Percentiles rank a stretch among this genome's conserved stretches.
Evolutionary conservation across 495 filamentous ascomycete species (phyloP).

Genomic region (Xylaria intraflava): DNA sequence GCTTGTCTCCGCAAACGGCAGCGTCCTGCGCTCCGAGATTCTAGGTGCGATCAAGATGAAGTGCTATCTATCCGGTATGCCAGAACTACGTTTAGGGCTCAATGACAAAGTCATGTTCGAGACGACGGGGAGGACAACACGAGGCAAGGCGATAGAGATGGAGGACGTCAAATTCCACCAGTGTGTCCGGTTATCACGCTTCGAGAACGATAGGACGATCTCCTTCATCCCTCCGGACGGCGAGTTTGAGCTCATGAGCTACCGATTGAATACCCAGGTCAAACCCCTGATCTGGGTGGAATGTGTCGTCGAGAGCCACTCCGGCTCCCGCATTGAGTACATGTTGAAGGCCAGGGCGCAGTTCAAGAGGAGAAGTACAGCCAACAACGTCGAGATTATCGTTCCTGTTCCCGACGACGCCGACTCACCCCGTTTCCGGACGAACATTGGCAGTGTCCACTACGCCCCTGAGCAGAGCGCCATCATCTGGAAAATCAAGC

Average conservation of each 20-base stretch:
- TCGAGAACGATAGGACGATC: slow-evolving; percentile 98
- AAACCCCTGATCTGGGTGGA: slow-evolving; percentile 99
- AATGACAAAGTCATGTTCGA: slow-evolving; percentile 99
- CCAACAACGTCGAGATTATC: slow-evolving; percentile 97
- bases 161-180: slow-evolving; percentile 99
- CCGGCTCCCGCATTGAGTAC: slow-evolving; percentile 90
- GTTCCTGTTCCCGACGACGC: slow-evolving; percentile 98
- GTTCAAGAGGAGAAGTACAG: slow-evolving; percentile 95
- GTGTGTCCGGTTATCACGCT: slow-evolving; percentile 89
- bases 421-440: slow-evolving; percentile 92
- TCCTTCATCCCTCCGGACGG: slow-evolving; percentile 98
- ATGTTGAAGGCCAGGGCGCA: slow-evolving; percentile 98
- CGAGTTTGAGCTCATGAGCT: slow-evolving; percentile 99
- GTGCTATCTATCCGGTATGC: slow-evolving; percentile 98
- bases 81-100: slow-evolving; percentile 85
- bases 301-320: slow-evolving; percentile 92
- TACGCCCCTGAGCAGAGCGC: slow-evolving; percentile 96
- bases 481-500: slow-evolving; percentile 99
- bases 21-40: slow-evolving; percentile 95
- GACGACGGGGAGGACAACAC: slow-evolving; percentile 86
- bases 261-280: slow-evolving; percentile 96
- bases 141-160: slow-evolving; percentile 99
- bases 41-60: slow-evolving; percentile 99
- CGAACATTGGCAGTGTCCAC: slow-evolving; percentile 96
- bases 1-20: slow-evolving; percentile 88